These are phyloP conservation scores for Antrodiella citrinella DNA, from an alignment of 768 basidiomycete genomes.

Conservation along the genomic window DNA sequence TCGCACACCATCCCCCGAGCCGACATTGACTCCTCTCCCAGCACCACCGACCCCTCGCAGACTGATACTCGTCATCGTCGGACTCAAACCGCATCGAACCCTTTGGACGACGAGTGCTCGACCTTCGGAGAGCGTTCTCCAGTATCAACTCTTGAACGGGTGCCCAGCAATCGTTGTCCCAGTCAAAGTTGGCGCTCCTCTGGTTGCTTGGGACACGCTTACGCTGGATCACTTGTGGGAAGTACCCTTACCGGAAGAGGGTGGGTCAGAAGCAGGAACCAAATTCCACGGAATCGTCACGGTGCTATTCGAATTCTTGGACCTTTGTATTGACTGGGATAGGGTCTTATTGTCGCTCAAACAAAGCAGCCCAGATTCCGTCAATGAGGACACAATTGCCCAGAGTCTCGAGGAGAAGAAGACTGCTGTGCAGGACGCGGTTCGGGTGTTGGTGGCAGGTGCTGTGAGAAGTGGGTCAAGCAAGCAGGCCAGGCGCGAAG, in stretches of 20 bases:
- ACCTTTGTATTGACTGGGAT: constrained; percentile 57
- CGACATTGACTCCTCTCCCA: constrained; percentile 33
- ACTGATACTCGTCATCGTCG: constrained; percentile 48
- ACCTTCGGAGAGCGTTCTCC: constrained; percentile 54
- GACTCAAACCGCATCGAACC: constrained; percentile 51
- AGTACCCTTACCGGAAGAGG: constrained; percentile 31
- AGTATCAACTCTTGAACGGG: constrained; percentile 54
- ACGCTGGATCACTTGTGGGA: constrained; percentile 53
- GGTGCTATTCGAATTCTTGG: constrained; percentile 50
- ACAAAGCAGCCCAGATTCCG: constrained; percentile 13
- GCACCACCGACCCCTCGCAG: constrained; percentile 40
- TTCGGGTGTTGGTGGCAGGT: constrained; percentile 44
- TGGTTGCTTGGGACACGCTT: constrained; percentile 55
- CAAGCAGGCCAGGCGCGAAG: constrained; percentile 45
- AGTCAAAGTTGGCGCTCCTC: constrained; percentile 50
- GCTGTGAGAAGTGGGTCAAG: constrained; percentile 45
- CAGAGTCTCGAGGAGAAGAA: constrained; percentile 20
- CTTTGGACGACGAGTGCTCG: constrained; percentile 54
- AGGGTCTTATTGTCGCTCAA: constrained; percentile 31
- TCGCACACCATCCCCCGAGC: constrained; percentile 44
- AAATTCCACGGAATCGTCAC: constrained; percentile 46
- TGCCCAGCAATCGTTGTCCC: constrained; percentile 54
- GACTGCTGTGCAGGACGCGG: constrained; percentile 37
- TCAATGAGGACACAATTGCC: constrained; percentile 6
- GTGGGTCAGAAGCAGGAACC: constrained; percentile 24